These are phyloP conservation scores for Spiromastix sp. DNA, from an alignment of 2,329 filamentous ascomycete species.

Conservation along the genomic window DNA sequence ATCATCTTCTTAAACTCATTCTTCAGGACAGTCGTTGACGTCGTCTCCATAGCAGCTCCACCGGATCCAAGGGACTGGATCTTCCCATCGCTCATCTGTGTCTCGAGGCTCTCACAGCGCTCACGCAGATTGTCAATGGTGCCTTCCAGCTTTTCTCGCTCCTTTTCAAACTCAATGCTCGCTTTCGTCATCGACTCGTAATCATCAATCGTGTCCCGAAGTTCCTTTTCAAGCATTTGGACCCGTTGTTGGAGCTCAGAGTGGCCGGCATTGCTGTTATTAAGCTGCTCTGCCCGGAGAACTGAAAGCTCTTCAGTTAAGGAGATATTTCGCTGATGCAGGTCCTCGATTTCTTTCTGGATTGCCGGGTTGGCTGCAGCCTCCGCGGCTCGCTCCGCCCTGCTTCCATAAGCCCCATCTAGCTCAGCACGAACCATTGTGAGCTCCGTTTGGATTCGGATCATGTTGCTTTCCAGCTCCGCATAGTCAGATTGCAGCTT, in stretches of 20 bases:
- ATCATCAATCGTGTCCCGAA: slow-evolving; percentile 57
- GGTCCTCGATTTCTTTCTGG: slow-evolving; percentile 49
- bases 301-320: slow-evolving; percentile 38
- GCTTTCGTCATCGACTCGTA: slow-evolving; percentile 62
- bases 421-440: slow-evolving; percentile 88
- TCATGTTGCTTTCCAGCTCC: slow-evolving; percentile 52
- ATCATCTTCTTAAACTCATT: slow-evolving; percentile 76
- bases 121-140: slow-evolving; percentile 55
- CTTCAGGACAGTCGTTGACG: slow-evolving; percentile 58
- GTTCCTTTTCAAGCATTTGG: slow-evolving; percentile 51
- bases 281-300: slow-evolving; percentile 25
- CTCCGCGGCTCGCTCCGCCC: slow-evolving; percentile 58
- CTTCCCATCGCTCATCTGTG: slow-evolving; percentile 55
- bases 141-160: slow-evolving; percentile 54
- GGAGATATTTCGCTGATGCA: slow-evolving; percentile 39
- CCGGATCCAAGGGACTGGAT: slow-evolving; percentile 55
- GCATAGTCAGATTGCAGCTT: slow-evolving; percentile 40
- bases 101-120: slow-evolving; percentile 53
- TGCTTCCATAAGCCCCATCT: slow-evolving; percentile 83
- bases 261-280: slow-evolving; percentile 11
- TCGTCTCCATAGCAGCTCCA: slow-evolving; percentile 44
- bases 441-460: slow-evolving; percentile 62
- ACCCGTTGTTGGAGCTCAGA: slow-evolving; percentile 37
- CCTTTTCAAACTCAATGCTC: slow-evolving; percentile 60
- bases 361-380: slow-evolving; percentile 48